phyloP scores from a whole-genome alignment of 495 filamentous ascomycete species.

The Penicillium waksmanii region DNA sequence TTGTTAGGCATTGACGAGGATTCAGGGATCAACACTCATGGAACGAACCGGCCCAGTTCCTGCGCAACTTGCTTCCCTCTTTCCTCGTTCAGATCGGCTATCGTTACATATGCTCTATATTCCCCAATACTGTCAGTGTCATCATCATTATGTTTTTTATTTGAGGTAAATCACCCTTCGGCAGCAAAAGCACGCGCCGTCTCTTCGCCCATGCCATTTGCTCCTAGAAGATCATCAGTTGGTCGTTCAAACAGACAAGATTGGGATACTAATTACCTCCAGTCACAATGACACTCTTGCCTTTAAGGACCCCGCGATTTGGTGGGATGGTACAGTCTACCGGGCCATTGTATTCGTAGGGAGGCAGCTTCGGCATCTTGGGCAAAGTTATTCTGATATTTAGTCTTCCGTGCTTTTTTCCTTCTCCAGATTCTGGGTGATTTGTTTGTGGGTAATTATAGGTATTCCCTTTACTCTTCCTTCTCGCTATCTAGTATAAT shows the following conservation, averaged over 20 bases:
- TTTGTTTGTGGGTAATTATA: too few species aligned
- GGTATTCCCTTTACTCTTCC: background rate
- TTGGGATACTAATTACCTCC: conserved; percentile 13
- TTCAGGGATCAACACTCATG: background rate
- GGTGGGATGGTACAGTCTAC: conserved; percentile 29
- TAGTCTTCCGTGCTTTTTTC: too few species aligned
- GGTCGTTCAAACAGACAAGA: background rate
- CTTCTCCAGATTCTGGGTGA: too few species aligned
- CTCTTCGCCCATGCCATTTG: conserved; percentile 48
- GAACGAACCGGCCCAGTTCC: conserved; percentile 23
- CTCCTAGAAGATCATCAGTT: conserved; percentile 23
- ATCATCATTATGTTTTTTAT: background rate
- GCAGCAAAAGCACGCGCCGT: conserved; percentile 37
- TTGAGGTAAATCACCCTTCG: conserved; percentile 17
- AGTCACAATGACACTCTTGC: conserved; percentile 36
- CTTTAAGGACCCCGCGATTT: conserved; percentile 19
- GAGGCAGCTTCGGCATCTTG: conserved; percentile 26
- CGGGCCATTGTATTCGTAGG: conserved; percentile 27
- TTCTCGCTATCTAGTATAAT: background rate
- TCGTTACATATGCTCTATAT: conserved; percentile 34
- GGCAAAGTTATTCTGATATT: too few species aligned
- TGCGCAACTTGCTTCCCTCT: conserved; percentile 27
- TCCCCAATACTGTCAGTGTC: background rate
- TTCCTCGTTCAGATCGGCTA: conserved; percentile 41
- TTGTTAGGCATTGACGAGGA: background rate